A percentile compares a stretch with the other conserved stretches of the same genome.
Evolutionary conservation across 192 early-diverging fungal species (phyloP).

Genomic region (Coemansia sp.): DNA sequence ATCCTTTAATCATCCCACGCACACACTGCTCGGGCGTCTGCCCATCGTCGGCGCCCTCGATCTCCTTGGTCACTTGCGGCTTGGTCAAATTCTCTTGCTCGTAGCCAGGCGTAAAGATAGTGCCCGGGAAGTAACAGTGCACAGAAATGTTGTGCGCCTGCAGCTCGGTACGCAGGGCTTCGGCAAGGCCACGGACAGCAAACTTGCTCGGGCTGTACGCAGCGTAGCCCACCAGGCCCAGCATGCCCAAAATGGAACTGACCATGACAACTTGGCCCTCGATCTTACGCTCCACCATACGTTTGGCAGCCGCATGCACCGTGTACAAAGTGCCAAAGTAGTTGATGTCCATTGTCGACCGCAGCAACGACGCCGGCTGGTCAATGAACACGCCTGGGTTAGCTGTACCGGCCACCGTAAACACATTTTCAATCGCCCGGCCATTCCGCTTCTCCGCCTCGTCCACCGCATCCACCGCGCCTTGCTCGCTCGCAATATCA

Average conservation of each 20-base stretch:
- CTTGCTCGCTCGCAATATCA: slow-evolving; percentile 60
- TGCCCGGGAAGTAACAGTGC: slow-evolving; percentile 73
- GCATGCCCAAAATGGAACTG: slow-evolving; percentile 64
- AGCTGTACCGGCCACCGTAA: slow-evolving; percentile 37
- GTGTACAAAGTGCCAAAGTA: slow-evolving; percentile 67
- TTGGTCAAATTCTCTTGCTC: slow-evolving; percentile 73
- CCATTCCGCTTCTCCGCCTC: slow-evolving; percentile 57
- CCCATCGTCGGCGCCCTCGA: slow-evolving; percentile 65
- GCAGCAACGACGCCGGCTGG: slow-evolving; percentile 58
- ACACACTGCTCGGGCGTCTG: slow-evolving; percentile 62
- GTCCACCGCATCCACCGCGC: slow-evolving; percentile 58
- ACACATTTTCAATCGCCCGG: slow-evolving; percentile 56
- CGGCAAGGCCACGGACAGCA: slow-evolving; percentile 71
- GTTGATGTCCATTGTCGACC: slow-evolving; percentile 62
- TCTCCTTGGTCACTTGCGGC: slow-evolving; percentile 65
- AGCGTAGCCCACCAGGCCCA: slow-evolving; percentile 68
- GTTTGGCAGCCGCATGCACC: slow-evolving; percentile 62
- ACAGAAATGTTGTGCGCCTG: slow-evolving; percentile 62
- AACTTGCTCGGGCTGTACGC: slow-evolving; percentile 71
- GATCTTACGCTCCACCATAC: slow-evolving; percentile 59
- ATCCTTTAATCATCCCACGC: slow-evolving; percentile 32
- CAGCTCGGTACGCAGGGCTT: slow-evolving; percentile 67
- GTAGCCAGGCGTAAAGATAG: slow-evolving; percentile 69
- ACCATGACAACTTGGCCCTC: slow-evolving; percentile 70
- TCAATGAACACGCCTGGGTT: slow-evolving; percentile 70